Conservation (phyloP, 73 alveolate species). For the Paramecium pentaurelia region DNA sequence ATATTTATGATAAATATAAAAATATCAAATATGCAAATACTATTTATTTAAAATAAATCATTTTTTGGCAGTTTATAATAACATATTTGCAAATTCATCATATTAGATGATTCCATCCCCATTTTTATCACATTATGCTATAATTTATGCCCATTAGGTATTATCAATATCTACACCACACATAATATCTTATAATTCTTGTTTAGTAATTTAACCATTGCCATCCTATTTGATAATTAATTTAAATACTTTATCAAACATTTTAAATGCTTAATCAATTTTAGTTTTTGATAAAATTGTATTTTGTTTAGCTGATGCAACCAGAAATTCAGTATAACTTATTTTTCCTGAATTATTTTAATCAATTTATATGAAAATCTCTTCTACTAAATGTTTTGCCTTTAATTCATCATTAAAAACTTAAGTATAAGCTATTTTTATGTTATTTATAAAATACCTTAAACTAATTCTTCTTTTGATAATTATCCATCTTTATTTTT, state of each 20-base stretch:
- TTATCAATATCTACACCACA: conserved; percentile 48
- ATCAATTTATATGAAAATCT: conserved; percentile 16
- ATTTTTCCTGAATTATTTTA: conserved; percentile 52
- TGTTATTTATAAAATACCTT: background rate
- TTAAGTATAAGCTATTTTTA: background rate
- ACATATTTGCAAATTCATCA: conserved; percentile 28
- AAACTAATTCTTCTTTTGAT: conserved; percentile 18
- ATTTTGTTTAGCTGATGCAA: background rate
- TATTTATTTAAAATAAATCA: background rate
- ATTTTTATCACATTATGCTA: conserved; percentile 47
- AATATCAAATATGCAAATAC: background rate
- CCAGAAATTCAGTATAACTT: conserved; percentile 20
- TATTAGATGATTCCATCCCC: conserved; percentile 50
- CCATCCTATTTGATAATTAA: conserved; percentile 28
- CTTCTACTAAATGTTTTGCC: conserved; percentile 21
- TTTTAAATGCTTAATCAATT: background rate
- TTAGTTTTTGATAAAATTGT: background rate
- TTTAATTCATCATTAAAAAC: conserved; percentile 33
- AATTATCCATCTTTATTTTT: conserved; percentile 55
- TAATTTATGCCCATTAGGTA: background rate
- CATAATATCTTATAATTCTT: conserved; percentile 35
- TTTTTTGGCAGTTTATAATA: conserved; percentile 17
- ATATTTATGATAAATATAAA: background rate
- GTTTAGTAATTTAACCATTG: background rate
- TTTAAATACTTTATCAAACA: background rate